Evolutionary conservation across 805 yeast genomes (phyloP).

Genomic region (Wickerhamiella parazyma): DNA sequence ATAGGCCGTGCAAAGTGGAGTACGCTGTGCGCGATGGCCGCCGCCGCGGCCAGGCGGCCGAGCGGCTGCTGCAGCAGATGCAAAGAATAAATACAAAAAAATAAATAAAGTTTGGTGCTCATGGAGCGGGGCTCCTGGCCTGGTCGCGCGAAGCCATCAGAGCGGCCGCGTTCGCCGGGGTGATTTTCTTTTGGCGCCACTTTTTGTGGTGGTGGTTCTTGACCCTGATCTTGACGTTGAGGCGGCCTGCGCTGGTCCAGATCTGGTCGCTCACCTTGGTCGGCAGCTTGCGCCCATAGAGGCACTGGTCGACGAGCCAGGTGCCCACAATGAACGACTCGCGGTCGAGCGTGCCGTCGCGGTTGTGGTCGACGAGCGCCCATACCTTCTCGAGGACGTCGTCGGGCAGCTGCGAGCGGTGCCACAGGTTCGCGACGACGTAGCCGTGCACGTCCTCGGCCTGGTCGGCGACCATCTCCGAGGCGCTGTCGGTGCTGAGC

Average conservation of each 20-base stretch:
- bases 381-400: slow-evolving; percentile 50
- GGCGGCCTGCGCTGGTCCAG: slow-evolving; percentile 60
- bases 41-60: slow-evolving; percentile 68
- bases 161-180: slow-evolving; percentile 5
- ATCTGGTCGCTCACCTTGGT: slow-evolving; percentile 47
- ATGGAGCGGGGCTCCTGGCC: slow-evolving; percentile 6
- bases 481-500: not conserved
- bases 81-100: not conserved
- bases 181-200: not conserved
- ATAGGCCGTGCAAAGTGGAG: slow-evolving; percentile 42
- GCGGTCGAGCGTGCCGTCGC: slow-evolving; percentile 62
- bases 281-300: slow-evolving; percentile 87
- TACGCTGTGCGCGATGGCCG: slow-evolving; percentile 60
- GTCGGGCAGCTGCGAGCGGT: slow-evolving; percentile 54
- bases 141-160: slow-evolving; percentile 3
- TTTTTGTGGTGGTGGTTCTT: slow-evolving; percentile 16
- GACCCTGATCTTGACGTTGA: slow-evolving; percentile 28
- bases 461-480: slow-evolving; percentile 2
- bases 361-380: slow-evolving; percentile 43
- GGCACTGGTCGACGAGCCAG: slow-evolving; percentile 94
- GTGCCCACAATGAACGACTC: slow-evolving; percentile 88
- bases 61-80: slow-evolving; percentile 45
- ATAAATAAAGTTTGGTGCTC: not conserved
- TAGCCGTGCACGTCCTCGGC: slow-evolving; percentile 35
- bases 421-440: slow-evolving; percentile 71